phyloP scores from a whole-genome alignment of 768 basidiomycete genomes.

The Tremella mesenterica region DNA sequence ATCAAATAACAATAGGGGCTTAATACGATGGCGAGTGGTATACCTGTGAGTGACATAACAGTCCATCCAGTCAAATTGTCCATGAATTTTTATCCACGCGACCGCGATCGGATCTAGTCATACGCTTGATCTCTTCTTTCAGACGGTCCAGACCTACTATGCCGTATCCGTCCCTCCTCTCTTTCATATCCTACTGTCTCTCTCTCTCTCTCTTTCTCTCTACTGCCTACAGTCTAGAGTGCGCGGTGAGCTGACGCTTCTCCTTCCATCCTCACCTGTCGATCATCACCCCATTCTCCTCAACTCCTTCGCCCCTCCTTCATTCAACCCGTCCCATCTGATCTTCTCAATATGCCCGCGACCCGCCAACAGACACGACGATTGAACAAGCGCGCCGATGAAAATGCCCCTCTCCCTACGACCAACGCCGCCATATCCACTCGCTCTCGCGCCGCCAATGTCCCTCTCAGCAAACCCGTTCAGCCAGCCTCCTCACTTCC shows the following conservation, averaged over 20 bases:
- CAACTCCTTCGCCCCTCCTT: too few species aligned
- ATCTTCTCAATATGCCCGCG: neutral
- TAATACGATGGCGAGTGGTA: conserved; percentile 26
- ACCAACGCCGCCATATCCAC: conserved; percentile 4
- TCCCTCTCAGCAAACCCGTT: neutral
- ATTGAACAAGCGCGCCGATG: conserved; percentile 24
- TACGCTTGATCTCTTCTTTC: too few species aligned
- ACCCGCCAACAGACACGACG: conserved; percentile 26
- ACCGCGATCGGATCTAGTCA: too few species aligned
- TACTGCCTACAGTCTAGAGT: neutral
- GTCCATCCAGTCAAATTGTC: neutral
- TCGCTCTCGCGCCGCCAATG: conserved; percentile 2
- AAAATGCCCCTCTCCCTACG: conserved; percentile 30
- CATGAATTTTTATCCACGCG: neutral
- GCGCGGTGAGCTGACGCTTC: neutral
- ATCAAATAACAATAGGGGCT: too few species aligned
- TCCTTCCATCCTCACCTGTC: neutral
- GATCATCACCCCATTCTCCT: neutral
- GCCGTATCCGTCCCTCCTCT: neutral
- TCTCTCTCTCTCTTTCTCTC: neutral
- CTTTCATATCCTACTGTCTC: neutral
- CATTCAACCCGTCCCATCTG: neutral
- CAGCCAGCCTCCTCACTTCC: conserved; percentile 24
- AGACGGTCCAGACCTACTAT: too few species aligned
- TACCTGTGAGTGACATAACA: conserved; percentile 16